phyloP scores from a whole-genome alignment of 257 asterid genomes.

The Perilla frutescens region DNA sequence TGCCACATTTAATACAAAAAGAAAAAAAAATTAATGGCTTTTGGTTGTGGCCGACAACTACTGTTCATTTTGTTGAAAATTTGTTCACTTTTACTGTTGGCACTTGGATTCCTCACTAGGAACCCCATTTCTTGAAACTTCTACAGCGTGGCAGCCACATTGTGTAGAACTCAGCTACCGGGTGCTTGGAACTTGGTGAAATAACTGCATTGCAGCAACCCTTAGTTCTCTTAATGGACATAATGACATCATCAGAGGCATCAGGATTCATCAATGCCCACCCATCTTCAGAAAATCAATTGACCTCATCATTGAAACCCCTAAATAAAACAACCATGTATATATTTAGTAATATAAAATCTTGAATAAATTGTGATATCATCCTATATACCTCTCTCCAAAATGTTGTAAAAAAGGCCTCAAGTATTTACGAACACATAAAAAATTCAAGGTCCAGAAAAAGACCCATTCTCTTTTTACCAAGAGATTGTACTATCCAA shows the following conservation, averaged over 20 bases:
- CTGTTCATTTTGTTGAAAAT: no score
- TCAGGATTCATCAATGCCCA: conserved; percentile 48
- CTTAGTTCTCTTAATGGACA: conserved; percentile 36
- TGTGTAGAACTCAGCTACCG: no score
- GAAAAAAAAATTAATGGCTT: no score
- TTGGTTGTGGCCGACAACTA: no score
- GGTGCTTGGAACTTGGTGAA: no score
- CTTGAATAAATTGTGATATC: conserved; percentile 14
- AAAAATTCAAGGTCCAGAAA: conserved; percentile 9
- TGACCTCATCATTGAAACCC: conserved; percentile 56
- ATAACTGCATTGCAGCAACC: no score
- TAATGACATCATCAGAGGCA: conserved; percentile 37
- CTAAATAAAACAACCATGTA: conserved; percentile 38
- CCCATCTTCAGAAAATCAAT: conserved; percentile 55
- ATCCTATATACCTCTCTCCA: conserved; percentile 14
- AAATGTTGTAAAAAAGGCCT: not conserved
- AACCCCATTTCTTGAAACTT: no score
- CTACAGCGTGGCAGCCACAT: no score
- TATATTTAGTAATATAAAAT: conserved; percentile 20
- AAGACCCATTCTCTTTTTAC: not conserved
- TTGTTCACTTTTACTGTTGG: no score
- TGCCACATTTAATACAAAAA: no score
- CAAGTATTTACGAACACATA: conserved; percentile 2
- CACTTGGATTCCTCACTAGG: no score
- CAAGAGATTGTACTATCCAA: conserved; percentile 11